Conservation (phyloP, 2,329 filamentous ascomycete genomes). For the Colletotrichum cuscutae region DNA sequence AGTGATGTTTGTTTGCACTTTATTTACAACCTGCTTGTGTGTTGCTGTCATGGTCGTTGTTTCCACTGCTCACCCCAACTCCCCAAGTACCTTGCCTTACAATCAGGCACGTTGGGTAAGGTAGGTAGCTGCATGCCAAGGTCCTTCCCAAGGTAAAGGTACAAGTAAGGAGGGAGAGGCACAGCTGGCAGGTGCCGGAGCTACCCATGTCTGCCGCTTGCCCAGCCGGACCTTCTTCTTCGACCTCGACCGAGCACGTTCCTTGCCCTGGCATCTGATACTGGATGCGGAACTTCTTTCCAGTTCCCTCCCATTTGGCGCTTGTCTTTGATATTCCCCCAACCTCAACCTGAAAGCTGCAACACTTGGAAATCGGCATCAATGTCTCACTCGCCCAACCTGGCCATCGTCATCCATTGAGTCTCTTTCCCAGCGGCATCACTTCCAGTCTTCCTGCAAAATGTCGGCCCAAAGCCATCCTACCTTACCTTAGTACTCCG, state of each 20-base stretch:
- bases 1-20: background rate
- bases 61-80: background rate
- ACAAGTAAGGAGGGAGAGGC: background rate
- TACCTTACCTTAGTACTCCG: no score
- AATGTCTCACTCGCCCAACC: no score
- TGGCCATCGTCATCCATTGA: no score
- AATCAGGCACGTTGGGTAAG: no score
- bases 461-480: no score
- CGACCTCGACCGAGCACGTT: background rate
- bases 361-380: no score
- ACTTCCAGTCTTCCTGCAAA: no score
- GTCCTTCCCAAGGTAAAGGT: background rate
- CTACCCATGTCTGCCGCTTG: background rate
- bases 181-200: background rate
- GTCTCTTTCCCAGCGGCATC: no score
- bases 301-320: background rate
- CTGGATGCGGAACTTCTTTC: background rate
- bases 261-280: background rate
- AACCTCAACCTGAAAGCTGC: background rate
- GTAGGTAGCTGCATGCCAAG: background rate
- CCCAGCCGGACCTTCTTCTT: background rate
- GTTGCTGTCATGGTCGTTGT: background rate
- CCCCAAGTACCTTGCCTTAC: no score
- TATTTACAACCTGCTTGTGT: background rate
- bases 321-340: background rate